These are phyloP conservation scores for Posidonia australis DNA, from an alignment of 106 monocot genomes.

Conservation along the genomic window DNA sequence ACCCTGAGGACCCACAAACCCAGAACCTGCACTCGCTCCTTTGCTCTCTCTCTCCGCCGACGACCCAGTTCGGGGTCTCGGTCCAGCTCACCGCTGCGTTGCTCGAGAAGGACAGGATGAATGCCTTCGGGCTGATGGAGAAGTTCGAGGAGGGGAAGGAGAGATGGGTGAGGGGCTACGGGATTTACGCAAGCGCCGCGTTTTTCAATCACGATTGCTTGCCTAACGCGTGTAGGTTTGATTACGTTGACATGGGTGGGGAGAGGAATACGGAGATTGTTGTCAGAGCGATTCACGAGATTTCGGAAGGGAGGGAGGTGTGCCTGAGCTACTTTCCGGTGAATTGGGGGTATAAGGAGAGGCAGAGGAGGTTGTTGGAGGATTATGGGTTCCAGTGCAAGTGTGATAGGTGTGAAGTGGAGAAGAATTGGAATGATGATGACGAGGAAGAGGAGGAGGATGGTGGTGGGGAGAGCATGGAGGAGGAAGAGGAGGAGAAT, in stretches of 20 bases:
- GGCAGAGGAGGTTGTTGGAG: conserved; percentile 60
- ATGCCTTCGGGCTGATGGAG: conserved; percentile 73
- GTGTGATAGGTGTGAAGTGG: conserved; percentile 76
- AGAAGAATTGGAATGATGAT: conserved; percentile 73
- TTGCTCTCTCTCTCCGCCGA: conserved; percentile 9
- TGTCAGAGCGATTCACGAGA: conserved; percentile 67
- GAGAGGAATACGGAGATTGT: conserved; percentile 36
- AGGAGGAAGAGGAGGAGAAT: conserved; percentile 10
- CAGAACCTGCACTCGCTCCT: conserved; percentile 29
- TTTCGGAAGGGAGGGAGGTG: conserved; percentile 66
- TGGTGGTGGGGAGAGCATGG: conserved; percentile 8
- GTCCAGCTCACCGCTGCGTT: conserved; percentile 38
- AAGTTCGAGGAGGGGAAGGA: conserved; percentile 6
- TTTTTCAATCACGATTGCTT: conserved; percentile 90
- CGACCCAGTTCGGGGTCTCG: conserved; percentile 25
- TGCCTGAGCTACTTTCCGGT: conserved; percentile 86
- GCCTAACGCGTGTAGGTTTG: conserved; percentile 87
- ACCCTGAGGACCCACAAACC: not conserved
- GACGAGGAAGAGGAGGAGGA: conserved; percentile 22
- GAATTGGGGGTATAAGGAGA: conserved; percentile 58
- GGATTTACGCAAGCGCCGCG: conserved; percentile 60
- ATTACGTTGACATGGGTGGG: conserved; percentile 41
- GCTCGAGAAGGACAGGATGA: conserved; percentile 51
- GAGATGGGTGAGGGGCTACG: conserved; percentile 46
- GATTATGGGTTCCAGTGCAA: conserved; percentile 74